phyloP scores from a whole-genome alignment of 768 basidiomycete genomes.

The Dendrothele bispora region DNA sequence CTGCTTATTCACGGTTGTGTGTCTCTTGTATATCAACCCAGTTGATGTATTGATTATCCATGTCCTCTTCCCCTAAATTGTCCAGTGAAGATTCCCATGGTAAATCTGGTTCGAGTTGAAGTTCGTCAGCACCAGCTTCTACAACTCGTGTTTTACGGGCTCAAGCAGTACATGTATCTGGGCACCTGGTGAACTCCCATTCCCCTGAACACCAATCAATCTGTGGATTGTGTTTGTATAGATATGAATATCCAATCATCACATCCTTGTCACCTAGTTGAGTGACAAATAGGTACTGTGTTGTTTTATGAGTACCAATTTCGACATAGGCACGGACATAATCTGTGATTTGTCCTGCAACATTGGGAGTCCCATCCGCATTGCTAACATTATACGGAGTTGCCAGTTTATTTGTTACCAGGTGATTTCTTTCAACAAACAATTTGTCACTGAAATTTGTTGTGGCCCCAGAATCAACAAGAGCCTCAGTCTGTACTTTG shows the following conservation, averaged over 20 bases:
- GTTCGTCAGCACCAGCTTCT: neutral
- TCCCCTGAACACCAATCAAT: conserved; percentile 2
- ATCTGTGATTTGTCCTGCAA: conserved; percentile 1
- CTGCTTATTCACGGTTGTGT: neutral
- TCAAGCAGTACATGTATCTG: conserved; percentile 5
- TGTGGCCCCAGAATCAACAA: conserved; percentile 4
- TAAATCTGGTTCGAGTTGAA: neutral
- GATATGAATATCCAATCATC: neutral
- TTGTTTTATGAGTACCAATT: neutral
- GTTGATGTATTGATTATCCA: neutral
- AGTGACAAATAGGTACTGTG: neutral
- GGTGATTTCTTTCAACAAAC: conserved; percentile 4
- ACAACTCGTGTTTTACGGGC: neutral
- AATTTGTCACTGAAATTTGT: conserved; percentile 2
- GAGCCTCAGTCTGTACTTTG: conserved; percentile 2
- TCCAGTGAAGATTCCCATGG: neutral
- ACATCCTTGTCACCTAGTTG: neutral
- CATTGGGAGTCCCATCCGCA: conserved; percentile 2
- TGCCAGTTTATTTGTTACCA: conserved; percentile 1
- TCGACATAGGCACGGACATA: neutral
- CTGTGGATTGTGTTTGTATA: conserved; percentile 2
- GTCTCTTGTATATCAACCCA: neutral
- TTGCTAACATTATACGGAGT: neutral
- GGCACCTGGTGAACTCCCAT: conserved; percentile 6
- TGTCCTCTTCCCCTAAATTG: neutral